Base-by-base conservation (phyloP, 495 filamentous ascomycete species). In the Choiromyces venosus region DNA sequence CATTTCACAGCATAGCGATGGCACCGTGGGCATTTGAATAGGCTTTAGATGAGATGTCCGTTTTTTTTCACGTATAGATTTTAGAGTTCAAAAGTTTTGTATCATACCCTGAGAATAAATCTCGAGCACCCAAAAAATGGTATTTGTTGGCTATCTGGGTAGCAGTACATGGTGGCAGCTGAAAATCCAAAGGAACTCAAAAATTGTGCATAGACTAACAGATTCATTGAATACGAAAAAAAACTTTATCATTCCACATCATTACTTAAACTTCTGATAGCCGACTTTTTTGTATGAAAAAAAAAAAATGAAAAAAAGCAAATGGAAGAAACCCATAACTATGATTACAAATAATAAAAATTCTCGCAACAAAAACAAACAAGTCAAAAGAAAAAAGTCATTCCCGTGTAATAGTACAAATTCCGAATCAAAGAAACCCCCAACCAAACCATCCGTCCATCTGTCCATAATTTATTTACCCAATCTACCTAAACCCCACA, bases 401-500 rank as follows among this genome's bases (percentile, higher is more conserved):
- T 12, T 1, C 52, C 52, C 25, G 52, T 33, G 25, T 4, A 61
- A 61, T 61, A 61, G 25, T 33, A 61, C 52, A 14, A 61, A 61
- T 61, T 61, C 52, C 52, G 25, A 61, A 33, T 61, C 25, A 33
- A 12, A 61, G 52, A 33, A 25, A 61, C 52, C 25, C 4, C 19
- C 72, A 12, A n/a, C 37, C 16, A 4, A 35, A 4, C 65, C 33
- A 29, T 29, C 33, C 56, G 39, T 21, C 39, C 2, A 66, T 33
- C 36, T 2, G 37, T 67, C 64, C 18, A 35, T 64, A 1, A 52
- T 69, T 37, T 8, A 14, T 65, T 39, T 37, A 66, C 52, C 36
- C n/a, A 36, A 44, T 52, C 39, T 56, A 67, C 29, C 33, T 14
- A 65, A 71, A 52, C 40, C 36, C 40, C 61, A n/a, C n/a, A 64